Conservation (phyloP, 352 stramenopile genomes). For the Globisporangium nunn region DNA sequence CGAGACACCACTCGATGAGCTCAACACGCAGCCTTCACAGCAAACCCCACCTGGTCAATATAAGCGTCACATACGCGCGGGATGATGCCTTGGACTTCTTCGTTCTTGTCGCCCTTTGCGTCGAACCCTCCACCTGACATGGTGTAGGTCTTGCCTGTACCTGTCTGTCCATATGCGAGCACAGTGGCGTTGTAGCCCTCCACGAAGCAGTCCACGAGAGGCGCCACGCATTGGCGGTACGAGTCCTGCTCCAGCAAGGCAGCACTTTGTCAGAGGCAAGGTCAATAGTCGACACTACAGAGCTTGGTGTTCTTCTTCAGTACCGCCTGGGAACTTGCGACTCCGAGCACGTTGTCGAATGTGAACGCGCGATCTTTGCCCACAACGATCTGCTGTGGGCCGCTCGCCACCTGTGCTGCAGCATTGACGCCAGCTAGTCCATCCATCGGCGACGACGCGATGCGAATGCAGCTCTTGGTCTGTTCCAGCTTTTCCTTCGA, state of each 20-base stretch:
- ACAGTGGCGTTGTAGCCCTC: conserved; percentile 83
- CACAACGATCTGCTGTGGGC: conserved; percentile 67
- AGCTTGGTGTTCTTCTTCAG: background rate
- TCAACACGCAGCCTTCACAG: background rate
- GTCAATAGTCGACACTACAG: background rate
- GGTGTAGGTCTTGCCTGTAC: conserved; percentile 94
- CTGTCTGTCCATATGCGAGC: conserved; percentile 81
- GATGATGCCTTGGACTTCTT: conserved; percentile 76
- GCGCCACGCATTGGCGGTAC: conserved; percentile 58
- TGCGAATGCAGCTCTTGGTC: conserved; percentile 71
- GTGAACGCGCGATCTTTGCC: conserved; percentile 84
- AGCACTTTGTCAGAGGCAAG: background rate
- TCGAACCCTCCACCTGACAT: conserved; percentile 79
- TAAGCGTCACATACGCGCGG: conserved; percentile 42
- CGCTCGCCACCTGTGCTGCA: background rate
- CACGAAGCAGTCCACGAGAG: conserved; percentile 71
- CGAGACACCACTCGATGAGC: background rate
- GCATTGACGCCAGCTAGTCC: conserved; percentile 26
- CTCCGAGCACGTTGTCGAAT: conserved; percentile 84
- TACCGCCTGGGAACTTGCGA: conserved; percentile 62
- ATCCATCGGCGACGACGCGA: conserved; percentile 34
- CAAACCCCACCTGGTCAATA: background rate
- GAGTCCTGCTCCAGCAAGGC: conserved; percentile 31
- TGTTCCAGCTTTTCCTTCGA: conserved; percentile 59
- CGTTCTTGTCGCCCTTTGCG: conserved; percentile 44